Evolutionary conservation across 1,139 yeast genomes (phyloP).

Genomic region (Saccharomyces uvarum): DNA sequence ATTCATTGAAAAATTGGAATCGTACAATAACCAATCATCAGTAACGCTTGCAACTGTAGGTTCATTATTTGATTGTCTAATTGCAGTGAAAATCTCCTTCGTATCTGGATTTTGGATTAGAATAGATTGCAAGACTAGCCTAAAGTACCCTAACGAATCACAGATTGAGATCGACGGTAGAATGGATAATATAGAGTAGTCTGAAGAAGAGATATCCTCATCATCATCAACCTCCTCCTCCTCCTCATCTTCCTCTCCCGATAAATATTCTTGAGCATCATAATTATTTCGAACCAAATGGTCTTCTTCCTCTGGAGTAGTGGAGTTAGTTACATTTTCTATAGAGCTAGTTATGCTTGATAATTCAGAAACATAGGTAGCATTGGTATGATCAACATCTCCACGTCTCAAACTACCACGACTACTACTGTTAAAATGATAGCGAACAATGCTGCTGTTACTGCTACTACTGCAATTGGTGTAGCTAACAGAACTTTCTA

Average conservation of each 20-base stretch:
- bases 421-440: not conserved
- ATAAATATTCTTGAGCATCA: not conserved
- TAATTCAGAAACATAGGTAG: constrained; percentile 9
- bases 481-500: not conserved
- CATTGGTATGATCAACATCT: constrained; percentile 1
- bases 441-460: not conserved
- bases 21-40: constrained; percentile 38
- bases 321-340: constrained; percentile 11
- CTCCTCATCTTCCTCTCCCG: constrained; percentile 5
- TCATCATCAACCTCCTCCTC: constrained; percentile 4
- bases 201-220: constrained; percentile 12
- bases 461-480: not conserved
- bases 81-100: constrained; percentile 27
- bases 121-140: constrained; percentile 30
- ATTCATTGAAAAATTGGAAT: constrained; percentile 32
- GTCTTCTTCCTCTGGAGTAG: constrained; percentile 10
- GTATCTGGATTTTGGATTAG: constrained; percentile 22
- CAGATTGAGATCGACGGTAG: constrained; percentile 29
- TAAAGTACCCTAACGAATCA: constrained; percentile 26
- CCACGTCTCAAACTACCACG: not conserved
- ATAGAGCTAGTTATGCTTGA: constrained; percentile 15
- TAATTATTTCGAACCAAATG: not conserved
- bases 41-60: constrained; percentile 27
- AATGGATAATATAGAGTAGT: constrained; percentile 22
- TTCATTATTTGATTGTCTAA: constrained; percentile 30